Base-by-base conservation (phyloP, 176 grass and related monocot genomes). In the Cenchrus fungigraminus region DNA sequence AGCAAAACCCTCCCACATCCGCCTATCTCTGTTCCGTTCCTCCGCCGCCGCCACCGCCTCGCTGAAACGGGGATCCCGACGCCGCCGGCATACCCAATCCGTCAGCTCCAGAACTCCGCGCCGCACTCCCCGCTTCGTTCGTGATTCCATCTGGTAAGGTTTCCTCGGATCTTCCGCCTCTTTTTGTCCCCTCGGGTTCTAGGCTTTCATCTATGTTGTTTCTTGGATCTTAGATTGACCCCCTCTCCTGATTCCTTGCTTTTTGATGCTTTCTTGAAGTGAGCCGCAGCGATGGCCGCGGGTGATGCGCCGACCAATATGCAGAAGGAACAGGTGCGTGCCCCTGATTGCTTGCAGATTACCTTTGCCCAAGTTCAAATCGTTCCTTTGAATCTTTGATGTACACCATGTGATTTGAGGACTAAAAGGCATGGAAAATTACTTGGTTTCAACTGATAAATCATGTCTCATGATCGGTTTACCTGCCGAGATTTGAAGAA, bases 291-390 rank as follows among this genome's bases (percentile, higher is more conserved):
- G 0, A 86, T 86, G 84, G 84, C 84, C 4, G 4, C 65, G 1
- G 68, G 56, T 16, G 65, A 53, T 61, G 74, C 25, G 40, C 75
- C 75, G 53, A 78, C 76, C 4, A 86, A 86, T 31, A 0, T 86
- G 74, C 73, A 86, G 75, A 86, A 86, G 84, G 84, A 86, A 6
- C 84, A 86, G 84, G 84, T 86, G 4, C 7, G 75, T 12, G 8
- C 6, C 3, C n/a, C 32, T 54, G 37, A 19, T 55, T 6, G 12
- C 11, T 17, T 14, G 12, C 16, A 17, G 11, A 28, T 28, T 84
- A 55, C 32, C 49, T 84, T 65, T 65, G 8, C 15, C 49, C 72
- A 16, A 44, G 60, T 76, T 42, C 8, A 11, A 40, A 40, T 64
- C 53, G 32, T 51, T 1, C 32, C 44, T 37, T 83, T 49, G 45